phyloP scores from a whole-genome alignment of 768 basidiomycete genomes.

The Tephrocybe rancida region DNA sequence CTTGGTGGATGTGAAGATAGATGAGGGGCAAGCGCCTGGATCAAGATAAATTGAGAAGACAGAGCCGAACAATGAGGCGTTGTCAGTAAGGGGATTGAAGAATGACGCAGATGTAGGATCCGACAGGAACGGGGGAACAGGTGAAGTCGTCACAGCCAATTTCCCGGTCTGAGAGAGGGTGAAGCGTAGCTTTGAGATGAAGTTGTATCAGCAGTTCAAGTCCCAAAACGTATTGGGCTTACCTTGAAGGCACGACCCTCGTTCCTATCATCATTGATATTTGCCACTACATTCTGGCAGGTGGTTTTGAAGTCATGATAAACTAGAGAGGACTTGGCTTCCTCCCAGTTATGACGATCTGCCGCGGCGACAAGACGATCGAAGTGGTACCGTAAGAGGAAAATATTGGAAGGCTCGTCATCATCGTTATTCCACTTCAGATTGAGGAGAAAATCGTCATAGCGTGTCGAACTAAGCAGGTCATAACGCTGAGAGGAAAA shows the following conservation, averaged over 20 bases:
- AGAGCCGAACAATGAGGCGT: conserved; percentile 22
- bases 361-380: conserved; percentile 61
- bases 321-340: conserved; percentile 34
- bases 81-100: conserved; percentile 34
- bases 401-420: conserved; percentile 55
- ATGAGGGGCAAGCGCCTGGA: conserved; percentile 49
- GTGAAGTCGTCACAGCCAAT: conserved; percentile 35
- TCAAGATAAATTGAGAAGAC: conserved; percentile 58
- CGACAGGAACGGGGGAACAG: conserved; percentile 30
- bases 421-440: conserved; percentile 61
- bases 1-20: conserved; percentile 67
- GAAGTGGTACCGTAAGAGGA: conserved; percentile 63
- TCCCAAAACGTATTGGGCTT: not conserved
- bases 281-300: conserved; percentile 49
- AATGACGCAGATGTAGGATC: conserved; percentile 42
- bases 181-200: conserved; percentile 51
- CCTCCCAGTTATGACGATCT: conserved; percentile 50
- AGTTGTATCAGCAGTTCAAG: conserved; percentile 7
- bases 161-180: conserved; percentile 41
- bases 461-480: conserved; percentile 60
- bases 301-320: conserved; percentile 38
- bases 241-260: conserved; percentile 34
- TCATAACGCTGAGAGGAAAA: conserved; percentile 20
- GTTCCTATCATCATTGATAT: conserved; percentile 21
- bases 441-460: conserved; percentile 49